A percentile compares a stretch with the other conserved stretches of the same genome.
These are phyloP conservation scores for Pyrus betulifolia DNA, from an alignment of 306 rosid genomes.

Conservation along the genomic window DNA sequence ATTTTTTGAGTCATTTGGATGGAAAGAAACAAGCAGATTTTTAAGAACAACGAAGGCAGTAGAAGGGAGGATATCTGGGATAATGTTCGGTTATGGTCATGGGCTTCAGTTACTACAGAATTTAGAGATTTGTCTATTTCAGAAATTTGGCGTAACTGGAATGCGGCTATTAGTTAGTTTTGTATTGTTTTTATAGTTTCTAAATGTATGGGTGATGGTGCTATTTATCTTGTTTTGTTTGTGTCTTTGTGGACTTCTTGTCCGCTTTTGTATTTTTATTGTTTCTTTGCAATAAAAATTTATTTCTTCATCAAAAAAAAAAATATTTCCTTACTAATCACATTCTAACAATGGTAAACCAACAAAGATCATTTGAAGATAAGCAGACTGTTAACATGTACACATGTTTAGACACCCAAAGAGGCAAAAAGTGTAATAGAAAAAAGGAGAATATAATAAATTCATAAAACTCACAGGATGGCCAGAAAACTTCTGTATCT, in stretches of 20 bases:
- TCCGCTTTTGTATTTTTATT: background rate
- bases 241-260: background rate
- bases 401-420: background rate
- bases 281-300: background rate
- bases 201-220: background rate
- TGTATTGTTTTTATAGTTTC: too few relatives aligned
- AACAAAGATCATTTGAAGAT: background rate
- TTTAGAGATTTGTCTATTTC: too few relatives aligned
- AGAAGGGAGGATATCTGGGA: too few relatives aligned
- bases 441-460: background rate
- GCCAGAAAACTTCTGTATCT: slow-evolving; percentile 79
- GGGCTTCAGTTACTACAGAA: too few relatives aligned
- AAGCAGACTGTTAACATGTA: background rate
- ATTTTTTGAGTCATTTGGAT: too few relatives aligned
- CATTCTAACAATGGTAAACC: background rate
- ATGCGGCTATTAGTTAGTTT: too few relatives aligned
- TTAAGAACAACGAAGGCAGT: too few relatives aligned
- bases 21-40: too few relatives aligned
- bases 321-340: background rate
- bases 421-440: background rate
- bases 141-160: too few relatives aligned
- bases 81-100: too few relatives aligned
- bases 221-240: background rate
- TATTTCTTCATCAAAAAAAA: too few relatives aligned
- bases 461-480: slow-evolving; percentile 84